phyloP scores from a whole-genome alignment of 176 grass and related monocot species.

The Coix lacrymajobi region DNA sequence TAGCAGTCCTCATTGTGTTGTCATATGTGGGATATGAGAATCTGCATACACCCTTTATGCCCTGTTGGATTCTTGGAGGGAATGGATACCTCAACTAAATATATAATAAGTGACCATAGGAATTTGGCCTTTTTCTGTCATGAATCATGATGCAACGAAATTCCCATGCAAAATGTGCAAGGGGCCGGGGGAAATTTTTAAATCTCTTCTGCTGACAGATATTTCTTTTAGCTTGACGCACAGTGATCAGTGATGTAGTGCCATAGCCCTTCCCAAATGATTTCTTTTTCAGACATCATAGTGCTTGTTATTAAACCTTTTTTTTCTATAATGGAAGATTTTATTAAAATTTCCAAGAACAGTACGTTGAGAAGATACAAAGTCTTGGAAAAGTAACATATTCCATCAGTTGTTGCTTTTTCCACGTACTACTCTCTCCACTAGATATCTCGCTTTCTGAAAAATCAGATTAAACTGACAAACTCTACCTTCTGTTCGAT shows the following conservation, averaged over 20 bases:
- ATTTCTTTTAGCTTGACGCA: not conserved
- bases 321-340: no score
- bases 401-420: not conserved
- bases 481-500: not conserved
- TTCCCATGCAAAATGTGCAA: no score
- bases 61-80: not conserved
- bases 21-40: not conserved
- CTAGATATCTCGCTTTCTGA: not conserved
- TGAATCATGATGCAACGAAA: not conserved
- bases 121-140: not conserved
- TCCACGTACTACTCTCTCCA: not conserved
- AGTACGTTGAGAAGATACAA: no score
- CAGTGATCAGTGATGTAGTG: not conserved
- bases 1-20: not conserved
- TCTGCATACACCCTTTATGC: not conserved
- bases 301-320: not conserved
- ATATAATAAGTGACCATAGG: not conserved
- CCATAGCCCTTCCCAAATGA: not conserved
- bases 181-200: no score
- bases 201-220: no score
- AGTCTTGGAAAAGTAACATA: not conserved
- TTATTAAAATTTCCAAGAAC: no score
- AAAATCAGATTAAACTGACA: constrained; percentile 15
- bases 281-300: not conserved
- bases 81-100: not conserved